Conservation (phyloP, 2,329 filamentous ascomycete species). For the Dendrostoma leiphaemia region DNA sequence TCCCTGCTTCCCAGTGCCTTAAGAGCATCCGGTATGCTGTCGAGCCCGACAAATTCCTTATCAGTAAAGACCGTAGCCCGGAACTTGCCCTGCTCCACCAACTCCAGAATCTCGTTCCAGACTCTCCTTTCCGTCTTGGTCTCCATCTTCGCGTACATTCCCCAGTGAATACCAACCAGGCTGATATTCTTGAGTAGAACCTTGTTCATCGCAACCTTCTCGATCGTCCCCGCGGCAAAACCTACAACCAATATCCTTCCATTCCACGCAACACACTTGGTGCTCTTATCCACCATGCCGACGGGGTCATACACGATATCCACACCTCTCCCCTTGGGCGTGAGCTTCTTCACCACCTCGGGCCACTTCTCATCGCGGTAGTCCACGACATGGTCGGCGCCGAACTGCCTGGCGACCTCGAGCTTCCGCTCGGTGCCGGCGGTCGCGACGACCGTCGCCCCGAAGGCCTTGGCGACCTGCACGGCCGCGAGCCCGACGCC, state of each 20-base stretch:
- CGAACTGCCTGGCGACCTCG: constrained; percentile 73
- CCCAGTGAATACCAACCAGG: constrained; percentile 90
- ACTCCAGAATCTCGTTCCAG: constrained; percentile 77
- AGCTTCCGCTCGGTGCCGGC: constrained; percentile 79
- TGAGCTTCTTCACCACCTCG: constrained; percentile 72
- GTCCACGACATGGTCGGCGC: constrained; percentile 80
- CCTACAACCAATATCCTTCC: constrained; percentile 84
- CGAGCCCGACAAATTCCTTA: constrained; percentile 77
- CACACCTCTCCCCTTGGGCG: constrained; percentile 69
- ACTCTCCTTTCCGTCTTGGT: constrained; percentile 67
- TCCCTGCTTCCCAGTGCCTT: constrained; percentile 74
- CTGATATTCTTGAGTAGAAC: constrained; percentile 92
- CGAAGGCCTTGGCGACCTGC: constrained; percentile 87
- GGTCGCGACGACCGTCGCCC: constrained; percentile 90
- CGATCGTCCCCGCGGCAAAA: constrained; percentile 82
- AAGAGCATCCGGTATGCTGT: constrained; percentile 74
- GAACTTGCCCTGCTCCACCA: constrained; percentile 78
- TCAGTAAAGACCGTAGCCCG: constrained; percentile 80
- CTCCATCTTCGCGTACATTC: constrained; percentile 74
- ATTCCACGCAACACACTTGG: constrained; percentile 94
- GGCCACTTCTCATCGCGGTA: constrained; percentile 67
- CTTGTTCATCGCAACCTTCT: constrained; percentile 90
- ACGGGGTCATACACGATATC: constrained; percentile 97
- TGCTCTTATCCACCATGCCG: constrained; percentile 79
- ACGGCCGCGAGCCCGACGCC: constrained; percentile 90